phyloP scores from a whole-genome alignment of 495 filamentous ascomycete species.

The Cercophora samala region DNA sequence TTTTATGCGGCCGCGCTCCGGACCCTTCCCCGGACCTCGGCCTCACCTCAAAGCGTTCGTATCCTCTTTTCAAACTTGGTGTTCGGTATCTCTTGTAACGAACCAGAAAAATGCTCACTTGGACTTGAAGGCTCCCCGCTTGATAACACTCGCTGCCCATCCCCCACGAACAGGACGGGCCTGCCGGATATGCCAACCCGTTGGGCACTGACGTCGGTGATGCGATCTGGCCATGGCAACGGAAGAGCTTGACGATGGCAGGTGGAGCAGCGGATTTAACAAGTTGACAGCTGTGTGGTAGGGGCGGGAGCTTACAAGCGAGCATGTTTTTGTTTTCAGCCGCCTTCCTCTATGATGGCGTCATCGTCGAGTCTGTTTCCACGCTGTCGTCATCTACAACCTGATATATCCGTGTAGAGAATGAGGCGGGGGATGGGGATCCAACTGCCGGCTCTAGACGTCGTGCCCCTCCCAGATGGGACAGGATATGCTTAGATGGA shows the following conservation, averaged over 20 bases:
- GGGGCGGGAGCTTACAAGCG: slow-evolving; percentile 7
- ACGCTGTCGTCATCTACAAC: background rate
- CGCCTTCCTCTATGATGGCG: background rate
- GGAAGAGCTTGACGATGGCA: background rate
- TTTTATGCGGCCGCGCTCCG: background rate
- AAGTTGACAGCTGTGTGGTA: background rate
- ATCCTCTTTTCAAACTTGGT: background rate
- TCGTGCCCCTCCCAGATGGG: background rate
- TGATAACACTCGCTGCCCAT: background rate
- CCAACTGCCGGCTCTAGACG: background rate
- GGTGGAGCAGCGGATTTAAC: background rate
- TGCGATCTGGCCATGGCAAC: background rate
- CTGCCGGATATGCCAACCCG: slow-evolving; percentile 17
- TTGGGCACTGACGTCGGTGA: slow-evolving; percentile 5
- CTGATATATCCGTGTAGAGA: background rate
- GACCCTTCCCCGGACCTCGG: background rate
- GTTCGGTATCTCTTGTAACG: background rate
- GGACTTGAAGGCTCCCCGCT: background rate
- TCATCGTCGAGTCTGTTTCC: background rate
- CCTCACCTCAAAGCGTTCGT: background rate
- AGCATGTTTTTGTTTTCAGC: background rate
- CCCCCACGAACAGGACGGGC: slow-evolving; percentile 11
- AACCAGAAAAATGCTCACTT: background rate
- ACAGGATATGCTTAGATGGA: background rate
- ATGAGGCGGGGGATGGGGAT: background rate